phyloP scores from a whole-genome alignment of 179 eudicot genomes.

The Nepenthes alata region DNA sequence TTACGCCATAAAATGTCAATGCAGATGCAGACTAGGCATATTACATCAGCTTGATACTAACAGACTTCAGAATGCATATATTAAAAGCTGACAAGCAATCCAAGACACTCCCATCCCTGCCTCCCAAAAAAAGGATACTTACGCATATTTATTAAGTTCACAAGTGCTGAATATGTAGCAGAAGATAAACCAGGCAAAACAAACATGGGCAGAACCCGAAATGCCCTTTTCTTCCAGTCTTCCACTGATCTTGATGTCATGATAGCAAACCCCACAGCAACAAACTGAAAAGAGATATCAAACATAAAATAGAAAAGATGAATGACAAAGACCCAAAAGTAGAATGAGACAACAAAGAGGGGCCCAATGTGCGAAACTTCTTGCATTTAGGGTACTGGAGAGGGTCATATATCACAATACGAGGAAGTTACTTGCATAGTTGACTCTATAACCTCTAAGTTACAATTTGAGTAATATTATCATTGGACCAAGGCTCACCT shows the following conservation, averaged over 20 bases:
- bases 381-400: too few relatives aligned
- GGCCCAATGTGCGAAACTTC: too few relatives aligned
- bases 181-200: constrained; percentile 44
- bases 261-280: constrained; percentile 65
- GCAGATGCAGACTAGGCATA: background rate
- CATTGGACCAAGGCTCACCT: too few relatives aligned
- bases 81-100: background rate
- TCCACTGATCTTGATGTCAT: constrained; percentile 42
- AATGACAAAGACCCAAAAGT: too few relatives aligned
- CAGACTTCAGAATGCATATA: background rate
- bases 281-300: constrained; percentile 23
- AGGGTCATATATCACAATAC: too few relatives aligned
- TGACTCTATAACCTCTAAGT: too few relatives aligned
- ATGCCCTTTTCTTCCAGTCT: constrained; percentile 65
- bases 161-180: constrained; percentile 35
- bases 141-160: constrained; percentile 50
- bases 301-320: too few relatives aligned
- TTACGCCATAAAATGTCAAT: background rate
- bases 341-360: too few relatives aligned
- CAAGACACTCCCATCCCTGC: background rate
- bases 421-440: too few relatives aligned
- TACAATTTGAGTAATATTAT: too few relatives aligned
- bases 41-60: too few relatives aligned
- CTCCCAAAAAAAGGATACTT: constrained; percentile 13
- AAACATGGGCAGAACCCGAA: constrained; percentile 63